Conservation (phyloP, 1,284 basidiomycete genomes). For the Rhodofomes roseus region DNA sequence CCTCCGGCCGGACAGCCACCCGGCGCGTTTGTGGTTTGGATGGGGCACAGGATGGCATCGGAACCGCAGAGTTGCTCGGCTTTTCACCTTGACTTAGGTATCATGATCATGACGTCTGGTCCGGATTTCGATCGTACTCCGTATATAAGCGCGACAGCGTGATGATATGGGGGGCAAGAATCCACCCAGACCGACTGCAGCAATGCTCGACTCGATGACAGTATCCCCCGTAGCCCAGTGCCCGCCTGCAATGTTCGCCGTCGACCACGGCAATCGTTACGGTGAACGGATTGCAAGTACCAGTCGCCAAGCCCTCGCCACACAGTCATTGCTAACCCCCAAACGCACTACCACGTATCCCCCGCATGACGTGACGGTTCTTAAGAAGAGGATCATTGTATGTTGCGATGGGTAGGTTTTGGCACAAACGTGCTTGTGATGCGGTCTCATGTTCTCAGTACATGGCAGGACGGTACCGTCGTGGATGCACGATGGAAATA, state of each 20-base stretch:
- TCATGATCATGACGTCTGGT: background rate
- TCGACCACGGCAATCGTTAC: background rate
- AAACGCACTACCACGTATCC: background rate
- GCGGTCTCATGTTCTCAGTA: conserved; percentile 17
- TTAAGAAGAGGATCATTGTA: conserved; percentile 57
- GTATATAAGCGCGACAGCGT: background rate
- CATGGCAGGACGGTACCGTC: conserved; percentile 45
- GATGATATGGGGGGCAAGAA: background rate
- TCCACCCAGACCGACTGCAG: background rate
- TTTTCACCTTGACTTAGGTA: background rate
- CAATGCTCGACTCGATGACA: background rate
- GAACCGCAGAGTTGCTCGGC: background rate
- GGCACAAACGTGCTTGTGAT: background rate
- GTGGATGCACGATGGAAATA: conserved; percentile 47
- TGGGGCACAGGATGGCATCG: background rate
- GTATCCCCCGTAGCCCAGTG: background rate
- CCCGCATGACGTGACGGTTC: background rate
- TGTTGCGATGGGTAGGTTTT: conserved; percentile 65
- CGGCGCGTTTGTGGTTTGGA: background rate
- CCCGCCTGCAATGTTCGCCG: background rate
- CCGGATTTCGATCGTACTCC: background rate
- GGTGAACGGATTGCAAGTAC: too few relatives aligned
- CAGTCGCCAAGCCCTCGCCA: background rate
- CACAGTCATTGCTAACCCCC: background rate
- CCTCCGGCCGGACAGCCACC: background rate